Conservation (phyloP, 768 basidiomycete genomes). For the Leccinum barrowsii region DNA sequence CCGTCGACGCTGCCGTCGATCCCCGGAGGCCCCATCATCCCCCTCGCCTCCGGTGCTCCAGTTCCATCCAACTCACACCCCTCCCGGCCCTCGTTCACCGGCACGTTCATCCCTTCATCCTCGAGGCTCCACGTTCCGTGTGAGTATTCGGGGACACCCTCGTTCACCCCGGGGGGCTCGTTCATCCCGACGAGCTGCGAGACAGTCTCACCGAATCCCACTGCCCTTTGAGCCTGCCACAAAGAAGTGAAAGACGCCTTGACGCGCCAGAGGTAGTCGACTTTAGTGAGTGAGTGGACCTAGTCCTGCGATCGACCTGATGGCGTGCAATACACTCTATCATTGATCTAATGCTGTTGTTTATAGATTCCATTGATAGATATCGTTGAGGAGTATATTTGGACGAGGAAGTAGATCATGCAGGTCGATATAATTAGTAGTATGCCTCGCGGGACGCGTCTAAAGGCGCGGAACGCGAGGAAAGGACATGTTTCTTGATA, state of each 20-base stretch:
- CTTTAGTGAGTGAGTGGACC: not conserved
- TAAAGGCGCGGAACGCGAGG: not conserved
- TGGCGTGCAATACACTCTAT: not conserved
- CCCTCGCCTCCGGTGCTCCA: not conserved
- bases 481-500: not conserved
- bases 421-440: not conserved
- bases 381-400: not conserved
- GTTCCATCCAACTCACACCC: not conserved
- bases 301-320: not conserved
- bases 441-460: not conserved
- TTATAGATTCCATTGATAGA: not conserved
- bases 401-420: not conserved
- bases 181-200: not conserved
- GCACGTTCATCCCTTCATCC: not conserved
- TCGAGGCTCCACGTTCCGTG: not conserved
- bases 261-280: not conserved
- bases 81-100: not conserved
- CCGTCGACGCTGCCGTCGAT: not conserved
- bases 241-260: not conserved
- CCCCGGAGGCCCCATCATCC: not conserved
- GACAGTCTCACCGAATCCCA: not conserved
- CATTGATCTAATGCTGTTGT: not conserved
- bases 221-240: not conserved
- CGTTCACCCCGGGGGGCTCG: not conserved
- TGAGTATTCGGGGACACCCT: not conserved